Base-by-base conservation (phyloP, 371 early-diverging fungal species). In the Mortierella sp. region DNA sequence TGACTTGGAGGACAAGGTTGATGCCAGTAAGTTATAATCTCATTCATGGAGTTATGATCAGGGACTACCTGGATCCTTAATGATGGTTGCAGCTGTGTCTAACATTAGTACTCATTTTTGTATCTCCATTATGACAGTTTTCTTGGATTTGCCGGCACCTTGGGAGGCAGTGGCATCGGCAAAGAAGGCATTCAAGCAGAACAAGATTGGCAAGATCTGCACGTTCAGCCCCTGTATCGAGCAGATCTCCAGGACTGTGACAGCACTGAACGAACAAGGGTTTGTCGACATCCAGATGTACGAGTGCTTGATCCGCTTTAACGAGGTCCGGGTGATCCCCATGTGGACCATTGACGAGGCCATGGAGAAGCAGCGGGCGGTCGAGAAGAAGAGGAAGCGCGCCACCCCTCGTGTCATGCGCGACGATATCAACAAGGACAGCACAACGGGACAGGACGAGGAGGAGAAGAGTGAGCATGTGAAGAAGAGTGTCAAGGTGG, bases 201-300 rank as follows among this genome's bases (percentile, higher is more conserved):
- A 92, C 69, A 87, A 90, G 19, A 91, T 94, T 26, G 96, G 96
- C 37, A 89, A 94, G 53, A 94, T 99, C 14, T 98, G 98, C 76
- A 92, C 93, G 58, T 99, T 98, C 86, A 95, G 96, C 71, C 99
- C 99, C 2, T 97, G 97, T 73, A 96, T 98, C 58, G 99, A 99
- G 86, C 98, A 99, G 85, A 97, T 99, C 29, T 92, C 94, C 69
- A 86, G 89, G 64, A 94, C 98, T 8, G 94, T 94, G 5, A 78
- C 86, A 19, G 94, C 93, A 41, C 80, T 98, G 71, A 90, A 92
- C 24, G 92, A 94, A 41, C 86, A 92, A 66, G 96, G 95, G 4
- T 98, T 95, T 88, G 88, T 90, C 65, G 96, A 96, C 47, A 94
- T 97, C 68, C 89, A 90, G 31, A 96, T 96, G 95, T 95, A 89